phyloP scores from a whole-genome alignment of 257 asterid species.

The Leptodermis oblonga region DNA sequence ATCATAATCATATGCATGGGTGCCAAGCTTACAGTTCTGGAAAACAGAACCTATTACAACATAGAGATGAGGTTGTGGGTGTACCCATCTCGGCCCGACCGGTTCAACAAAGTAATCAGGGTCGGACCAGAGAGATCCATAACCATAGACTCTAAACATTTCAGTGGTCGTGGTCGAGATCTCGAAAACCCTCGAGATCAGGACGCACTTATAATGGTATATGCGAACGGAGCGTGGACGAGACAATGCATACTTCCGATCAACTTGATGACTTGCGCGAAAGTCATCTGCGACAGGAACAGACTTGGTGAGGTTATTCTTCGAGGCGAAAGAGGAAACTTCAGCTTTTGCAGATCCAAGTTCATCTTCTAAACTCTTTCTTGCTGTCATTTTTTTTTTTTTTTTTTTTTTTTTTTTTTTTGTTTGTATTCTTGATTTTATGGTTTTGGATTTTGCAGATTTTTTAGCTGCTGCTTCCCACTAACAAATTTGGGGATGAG shows the following conservation, averaged over 20 bases:
- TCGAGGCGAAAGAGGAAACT: conserved; percentile 1
- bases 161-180: neutral
- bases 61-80: neutral
- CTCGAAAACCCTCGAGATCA: neutral
- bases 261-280: conserved; percentile 6
- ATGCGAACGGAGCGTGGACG: conserved; percentile 1
- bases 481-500: neutral
- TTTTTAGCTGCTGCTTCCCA: neutral
- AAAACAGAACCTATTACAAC: neutral
- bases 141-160: neutral
- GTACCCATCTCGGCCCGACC: neutral
- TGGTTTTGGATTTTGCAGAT: neutral
- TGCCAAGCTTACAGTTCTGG: neutral
- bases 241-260: neutral
- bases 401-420: no score
- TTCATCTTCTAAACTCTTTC: neutral
- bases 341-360: conserved; percentile 7
- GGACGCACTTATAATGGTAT: neutral
- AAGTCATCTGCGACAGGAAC: conserved; percentile 18
- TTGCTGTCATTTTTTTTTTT: no score
- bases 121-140: neutral
- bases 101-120: neutral
- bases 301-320: neutral
- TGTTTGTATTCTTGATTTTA: neutral
- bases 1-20: no score